Percentiles rank a stretch among this genome's conserved stretches.
phyloP scores from a whole-genome alignment of 2,329 filamentous ascomycete species.

The Pseudocercospora fuligena region DNA sequence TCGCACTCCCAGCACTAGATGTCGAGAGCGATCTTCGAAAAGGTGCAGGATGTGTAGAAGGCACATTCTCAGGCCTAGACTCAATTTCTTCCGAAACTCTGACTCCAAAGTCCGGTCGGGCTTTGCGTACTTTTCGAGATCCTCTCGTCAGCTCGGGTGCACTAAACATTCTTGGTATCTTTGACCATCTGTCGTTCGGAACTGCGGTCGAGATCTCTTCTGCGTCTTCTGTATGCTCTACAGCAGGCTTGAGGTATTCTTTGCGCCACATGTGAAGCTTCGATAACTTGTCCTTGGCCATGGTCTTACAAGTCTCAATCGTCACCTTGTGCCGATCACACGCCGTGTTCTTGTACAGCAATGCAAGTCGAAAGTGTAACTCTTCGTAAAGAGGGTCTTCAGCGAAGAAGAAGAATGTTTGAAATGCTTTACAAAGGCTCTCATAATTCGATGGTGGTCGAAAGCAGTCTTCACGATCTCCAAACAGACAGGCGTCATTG shows the following conservation, averaged over 20 bases:
- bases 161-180: not conserved
- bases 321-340: not conserved
- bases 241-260: not conserved
- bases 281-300: not conserved
- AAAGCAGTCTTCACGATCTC: constrained; percentile 3
- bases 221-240: not conserved
- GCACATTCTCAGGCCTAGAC: not conserved
- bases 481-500: not conserved
- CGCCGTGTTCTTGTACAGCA: not conserved
- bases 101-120: not conserved
- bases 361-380: not conserved
- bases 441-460: not conserved
- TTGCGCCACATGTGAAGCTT: not conserved
- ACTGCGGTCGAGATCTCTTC: not conserved
- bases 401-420: constrained; percentile 2
- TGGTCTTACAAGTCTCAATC: not conserved
- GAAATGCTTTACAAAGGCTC: constrained; percentile 2
- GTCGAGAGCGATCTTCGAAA: not conserved
- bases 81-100: not conserved
- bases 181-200: not conserved
- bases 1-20: not conserved
- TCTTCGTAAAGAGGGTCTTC: constrained; percentile 10
- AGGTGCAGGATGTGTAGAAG: not conserved
- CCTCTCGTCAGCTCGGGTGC: not conserved
- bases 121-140: not conserved